These are phyloP conservation scores for Hippophae gyantsensis DNA, from an alignment of 306 rosid species.

Conservation along the genomic window DNA sequence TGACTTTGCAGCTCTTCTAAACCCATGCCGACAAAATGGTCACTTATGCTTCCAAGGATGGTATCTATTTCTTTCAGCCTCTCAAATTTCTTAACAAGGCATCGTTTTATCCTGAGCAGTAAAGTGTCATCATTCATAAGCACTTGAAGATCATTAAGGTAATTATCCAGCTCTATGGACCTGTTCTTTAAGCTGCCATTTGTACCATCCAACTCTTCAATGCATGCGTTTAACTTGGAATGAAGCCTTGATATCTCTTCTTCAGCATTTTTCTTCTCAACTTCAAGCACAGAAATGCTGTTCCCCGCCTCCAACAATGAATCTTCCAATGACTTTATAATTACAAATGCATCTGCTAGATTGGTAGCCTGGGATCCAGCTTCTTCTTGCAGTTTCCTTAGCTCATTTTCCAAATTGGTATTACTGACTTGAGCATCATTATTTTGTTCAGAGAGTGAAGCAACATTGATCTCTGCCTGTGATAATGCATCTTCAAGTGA, in stretches of 20 bases:
- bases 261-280: conserved; percentile 50
- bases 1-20: conserved; percentile 37
- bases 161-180: conserved; percentile 44
- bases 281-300: conserved; percentile 46
- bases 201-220: conserved; percentile 63
- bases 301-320: conserved; percentile 56
- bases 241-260: conserved; percentile 53
- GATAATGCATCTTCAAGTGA: conserved; percentile 56
- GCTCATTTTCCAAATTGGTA: conserved; percentile 55
- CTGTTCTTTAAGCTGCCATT: conserved; percentile 48
- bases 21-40: conserved; percentile 29
- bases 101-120: conserved; percentile 36
- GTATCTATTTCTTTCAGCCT: conserved; percentile 47
- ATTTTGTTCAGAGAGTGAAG: conserved; percentile 50
- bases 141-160: conserved; percentile 56
- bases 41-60: conserved; percentile 45
- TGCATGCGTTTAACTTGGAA: conserved; percentile 58
- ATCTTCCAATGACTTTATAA: conserved; percentile 54
- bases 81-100: conserved; percentile 55
- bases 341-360: conserved; percentile 39
- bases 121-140: conserved; percentile 54
- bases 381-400: conserved; percentile 64
- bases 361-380: conserved; percentile 39
- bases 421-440: conserved; percentile 42
- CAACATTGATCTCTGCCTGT: conserved; percentile 36